phyloP scores from a whole-genome alignment of 1,139 yeast genomes.

The Spathaspora sp. region DNA sequence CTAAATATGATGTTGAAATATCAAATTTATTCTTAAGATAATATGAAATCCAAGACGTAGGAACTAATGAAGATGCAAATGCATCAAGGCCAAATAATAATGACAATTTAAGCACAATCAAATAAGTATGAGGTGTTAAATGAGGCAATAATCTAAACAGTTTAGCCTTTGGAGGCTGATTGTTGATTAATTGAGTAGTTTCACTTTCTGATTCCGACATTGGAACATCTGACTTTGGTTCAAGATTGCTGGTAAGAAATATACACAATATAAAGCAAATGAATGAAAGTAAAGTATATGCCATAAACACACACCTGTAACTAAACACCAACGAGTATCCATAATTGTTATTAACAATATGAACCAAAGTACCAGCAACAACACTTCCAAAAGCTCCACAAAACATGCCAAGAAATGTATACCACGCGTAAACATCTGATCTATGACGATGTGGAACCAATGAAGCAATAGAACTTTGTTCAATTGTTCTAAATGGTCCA shows the following conservation, averaged over 20 bases:
- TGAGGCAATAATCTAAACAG: conserved; percentile 20
- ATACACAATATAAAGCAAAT: conserved; percentile 20
- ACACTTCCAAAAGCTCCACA: conserved; percentile 40
- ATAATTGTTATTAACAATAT: conserved; percentile 17
- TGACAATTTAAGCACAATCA: conserved; percentile 33
- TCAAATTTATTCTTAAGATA: conserved; percentile 38
- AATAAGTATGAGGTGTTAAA: conserved; percentile 18
- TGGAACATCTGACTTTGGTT: conserved; percentile 8
- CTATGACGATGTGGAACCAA: conserved; percentile 28
- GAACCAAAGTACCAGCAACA: conserved; percentile 30
- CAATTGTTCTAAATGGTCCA: conserved; percentile 43
- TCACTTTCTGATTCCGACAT: conserved; percentile 8
- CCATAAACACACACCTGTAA: conserved; percentile 30
- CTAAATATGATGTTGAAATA: conserved; percentile 33
- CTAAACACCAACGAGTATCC: conserved; percentile 24
- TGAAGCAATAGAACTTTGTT: conserved; percentile 39
- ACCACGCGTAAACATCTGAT: conserved; percentile 46
- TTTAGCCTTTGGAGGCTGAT: conserved; percentile 2
- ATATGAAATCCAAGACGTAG: conserved; percentile 46
- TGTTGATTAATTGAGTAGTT: conserved; percentile 14
- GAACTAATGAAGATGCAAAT: conserved; percentile 43
- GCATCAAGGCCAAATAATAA: conserved; percentile 43
- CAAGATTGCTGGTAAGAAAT: conserved; percentile 20
- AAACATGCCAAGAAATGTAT: conserved; percentile 36
- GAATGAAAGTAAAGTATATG: conserved; percentile 22